A percentile compares a stretch with the other conserved stretches of the same genome.
These are phyloP conservation scores for Raphanus raphanistrum DNA, from an alignment of 345 rosid species.

Conservation along the genomic window DNA sequence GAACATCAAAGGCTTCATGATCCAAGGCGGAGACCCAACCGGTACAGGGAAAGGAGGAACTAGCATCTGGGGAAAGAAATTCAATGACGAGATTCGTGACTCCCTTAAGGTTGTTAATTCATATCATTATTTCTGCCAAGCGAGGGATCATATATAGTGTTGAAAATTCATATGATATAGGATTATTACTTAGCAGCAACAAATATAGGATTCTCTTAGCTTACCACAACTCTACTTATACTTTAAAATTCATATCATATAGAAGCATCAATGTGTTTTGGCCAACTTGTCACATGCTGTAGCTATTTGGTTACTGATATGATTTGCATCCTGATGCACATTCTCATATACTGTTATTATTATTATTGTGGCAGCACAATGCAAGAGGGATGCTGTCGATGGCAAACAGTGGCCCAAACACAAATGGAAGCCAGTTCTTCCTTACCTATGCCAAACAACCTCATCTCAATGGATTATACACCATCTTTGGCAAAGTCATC, in stretches of 20 bases:
- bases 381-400: slow-evolving; percentile 89
- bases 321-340: background rate
- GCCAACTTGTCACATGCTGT: background rate
- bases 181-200: background rate
- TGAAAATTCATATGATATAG: too few species aligned
- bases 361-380: slow-evolving; percentile 61
- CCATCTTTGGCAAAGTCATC: slow-evolving; percentile 90
- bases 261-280: background rate
- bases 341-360: slow-evolving; percentile 8
- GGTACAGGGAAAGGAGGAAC: slow-evolving; percentile 98
- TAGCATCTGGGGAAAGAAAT: slow-evolving; percentile 98
- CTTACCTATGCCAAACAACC: slow-evolving; percentile 85
- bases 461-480: slow-evolving; percentile 93
- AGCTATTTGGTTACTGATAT: background rate
- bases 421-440: slow-evolving; percentile 97
- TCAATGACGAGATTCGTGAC: slow-evolving; percentile 94
- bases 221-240: background rate
- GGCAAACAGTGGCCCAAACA: slow-evolving; percentile 99
- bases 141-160: background rate
- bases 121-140: background rate
- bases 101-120: slow-evolving; percentile 73
- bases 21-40: slow-evolving; percentile 97
- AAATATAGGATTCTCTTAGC: background rate
- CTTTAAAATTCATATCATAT: background rate
- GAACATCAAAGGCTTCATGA: slow-evolving; percentile 96